Evolutionary conservation across 805 yeast species (phyloP).

Genomic region (Teunomyces aglyptinius): DNA sequence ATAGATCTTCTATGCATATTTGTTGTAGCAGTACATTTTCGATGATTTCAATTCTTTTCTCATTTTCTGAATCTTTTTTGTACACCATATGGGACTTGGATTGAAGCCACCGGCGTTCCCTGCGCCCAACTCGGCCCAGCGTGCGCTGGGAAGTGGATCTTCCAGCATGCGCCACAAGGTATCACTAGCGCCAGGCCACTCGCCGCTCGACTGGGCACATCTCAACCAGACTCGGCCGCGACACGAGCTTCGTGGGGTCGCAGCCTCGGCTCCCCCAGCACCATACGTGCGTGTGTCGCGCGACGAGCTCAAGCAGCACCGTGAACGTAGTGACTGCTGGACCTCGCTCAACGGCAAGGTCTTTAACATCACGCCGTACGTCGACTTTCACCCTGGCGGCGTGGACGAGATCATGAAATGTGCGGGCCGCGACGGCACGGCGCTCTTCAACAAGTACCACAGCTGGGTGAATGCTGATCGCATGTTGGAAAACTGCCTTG

Average conservation of each 20-base stretch:
- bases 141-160: conserved; percentile 20
- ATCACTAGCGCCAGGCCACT: conserved; percentile 69
- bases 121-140: conserved; percentile 36
- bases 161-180: conserved; percentile 47
- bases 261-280: conserved; percentile 52
- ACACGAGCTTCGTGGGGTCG: conserved; percentile 52
- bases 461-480: conserved; percentile 80
- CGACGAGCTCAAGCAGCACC: conserved; percentile 61
- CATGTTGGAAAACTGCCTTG: conserved; percentile 71
- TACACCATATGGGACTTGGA: not conserved
- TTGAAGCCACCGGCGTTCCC: conserved; percentile 21
- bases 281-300: conserved; percentile 47
- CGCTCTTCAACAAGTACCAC: conserved; percentile 67
- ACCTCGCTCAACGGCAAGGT: conserved; percentile 76
- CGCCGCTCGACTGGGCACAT: conserved; percentile 85
- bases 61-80: not conserved
- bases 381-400: conserved; percentile 94
- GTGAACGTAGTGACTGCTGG: conserved; percentile 74
- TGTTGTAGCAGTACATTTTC: no score
- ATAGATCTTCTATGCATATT: no score
- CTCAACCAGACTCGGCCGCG: conserved; percentile 45
- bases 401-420: conserved; percentile 68
- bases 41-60: not conserved
- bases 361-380: conserved; percentile 80
- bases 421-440: conserved; percentile 84